A percentile compares a stretch with the other conserved stretches of the same genome.
Evolutionary conservation across 805 yeast species (phyloP).

Genomic region (Candida xiaguanensis): DNA sequence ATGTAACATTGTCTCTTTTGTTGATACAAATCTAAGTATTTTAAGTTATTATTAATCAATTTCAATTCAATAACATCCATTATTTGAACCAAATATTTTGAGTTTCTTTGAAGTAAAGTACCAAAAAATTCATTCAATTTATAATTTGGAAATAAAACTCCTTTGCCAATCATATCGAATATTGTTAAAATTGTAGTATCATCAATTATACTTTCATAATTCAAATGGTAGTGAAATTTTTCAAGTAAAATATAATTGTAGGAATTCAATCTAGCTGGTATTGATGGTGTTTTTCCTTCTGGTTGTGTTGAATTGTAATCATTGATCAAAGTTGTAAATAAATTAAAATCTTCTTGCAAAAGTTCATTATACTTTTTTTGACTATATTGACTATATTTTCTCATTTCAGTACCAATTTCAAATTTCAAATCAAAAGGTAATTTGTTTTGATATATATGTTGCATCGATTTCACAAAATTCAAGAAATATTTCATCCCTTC

Average conservation of each 20-base stretch:
- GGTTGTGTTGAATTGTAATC: background rate
- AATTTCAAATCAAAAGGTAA: constrained; percentile 17
- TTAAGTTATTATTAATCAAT: constrained; percentile 27
- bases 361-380: constrained; percentile 16
- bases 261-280: constrained; percentile 1
- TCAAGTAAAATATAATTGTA: background rate
- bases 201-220: constrained; percentile 2
- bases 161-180: background rate
- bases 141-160: background rate
- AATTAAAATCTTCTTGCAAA: constrained; percentile 17
- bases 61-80: constrained; percentile 25
- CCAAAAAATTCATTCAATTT: constrained; percentile 3
- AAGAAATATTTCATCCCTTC: constrained; percentile 3
- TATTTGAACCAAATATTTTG: constrained; percentile 11
- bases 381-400: constrained; percentile 10
- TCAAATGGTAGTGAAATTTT: constrained; percentile 5
- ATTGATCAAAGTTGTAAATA: constrained; percentile 21
- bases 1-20: constrained; percentile 8
- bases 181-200: background rate
- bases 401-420: constrained; percentile 26
- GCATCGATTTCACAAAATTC: background rate
- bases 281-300: background rate
- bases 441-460: background rate
- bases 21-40: background rate
- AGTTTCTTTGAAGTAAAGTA: background rate